phyloP scores from a whole-genome alignment of 495 filamentous ascomycete genomes.

The Talaromyces nanjingensis region DNA sequence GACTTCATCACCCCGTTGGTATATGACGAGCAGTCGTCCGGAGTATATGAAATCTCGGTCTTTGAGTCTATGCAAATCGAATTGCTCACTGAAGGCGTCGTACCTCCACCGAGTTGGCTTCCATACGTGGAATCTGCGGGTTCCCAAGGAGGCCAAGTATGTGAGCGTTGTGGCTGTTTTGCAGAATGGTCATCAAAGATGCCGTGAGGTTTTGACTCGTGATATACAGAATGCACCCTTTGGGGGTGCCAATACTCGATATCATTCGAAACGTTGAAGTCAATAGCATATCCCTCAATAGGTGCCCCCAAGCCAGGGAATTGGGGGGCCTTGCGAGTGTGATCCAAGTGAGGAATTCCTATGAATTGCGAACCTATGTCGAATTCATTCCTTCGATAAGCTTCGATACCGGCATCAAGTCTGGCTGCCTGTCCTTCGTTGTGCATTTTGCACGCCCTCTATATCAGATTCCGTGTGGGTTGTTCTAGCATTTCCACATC shows the following conservation, averaged over 20 bases:
- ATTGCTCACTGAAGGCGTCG: background rate
- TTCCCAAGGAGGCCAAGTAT: background rate
- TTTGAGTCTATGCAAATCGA: background rate
- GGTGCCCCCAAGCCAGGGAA: background rate
- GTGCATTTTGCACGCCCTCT: background rate
- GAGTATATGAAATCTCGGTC: background rate
- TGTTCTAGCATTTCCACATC: background rate
- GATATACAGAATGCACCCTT: background rate
- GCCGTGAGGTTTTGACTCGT: background rate
- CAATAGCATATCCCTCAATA: background rate
- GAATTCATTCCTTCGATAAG: background rate
- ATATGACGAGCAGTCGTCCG: background rate
- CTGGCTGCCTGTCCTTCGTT: background rate
- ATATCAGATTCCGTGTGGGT: background rate
- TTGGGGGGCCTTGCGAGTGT: background rate
- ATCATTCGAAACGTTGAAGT: background rate
- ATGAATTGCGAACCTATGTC: background rate
- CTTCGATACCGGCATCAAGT: background rate
- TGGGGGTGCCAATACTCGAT: background rate
- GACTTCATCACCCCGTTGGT: background rate
- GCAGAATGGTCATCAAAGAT: background rate
- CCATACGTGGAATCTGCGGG: background rate
- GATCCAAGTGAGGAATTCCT: background rate
- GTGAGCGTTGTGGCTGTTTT: background rate
- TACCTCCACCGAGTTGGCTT: background rate